Percentiles rank a stretch among this genome's conserved stretches.
phyloP scores from a whole-genome alignment of 441 rosid genomes.

The Cnidoscolus chayamansa region DNA sequence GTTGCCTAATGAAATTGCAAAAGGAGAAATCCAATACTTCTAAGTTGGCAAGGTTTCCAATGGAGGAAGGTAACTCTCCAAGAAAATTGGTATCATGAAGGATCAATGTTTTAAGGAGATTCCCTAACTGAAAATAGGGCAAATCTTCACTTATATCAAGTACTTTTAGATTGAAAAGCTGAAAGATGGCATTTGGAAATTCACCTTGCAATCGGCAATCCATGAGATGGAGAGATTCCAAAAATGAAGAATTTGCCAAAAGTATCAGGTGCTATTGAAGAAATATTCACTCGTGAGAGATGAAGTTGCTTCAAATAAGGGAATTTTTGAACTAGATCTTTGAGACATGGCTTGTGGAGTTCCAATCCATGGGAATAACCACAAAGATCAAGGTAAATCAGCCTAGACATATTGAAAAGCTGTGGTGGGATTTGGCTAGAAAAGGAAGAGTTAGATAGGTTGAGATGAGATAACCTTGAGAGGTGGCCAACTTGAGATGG shows the following conservation, averaged over 20 bases:
- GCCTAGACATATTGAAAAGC: constrained; percentile 5
- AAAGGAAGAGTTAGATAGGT: constrained; percentile 12
- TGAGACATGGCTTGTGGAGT: neutral
- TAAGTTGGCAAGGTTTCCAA: too few relatives aligned
- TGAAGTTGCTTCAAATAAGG: constrained; percentile 1
- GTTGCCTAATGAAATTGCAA: too few relatives aligned
- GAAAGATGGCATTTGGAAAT: constrained; percentile 11
- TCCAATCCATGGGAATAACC: neutral
- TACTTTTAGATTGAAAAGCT: constrained; percentile 6
- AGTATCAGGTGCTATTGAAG: neutral
- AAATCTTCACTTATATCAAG: too few relatives aligned
- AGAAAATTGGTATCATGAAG: too few relatives aligned
- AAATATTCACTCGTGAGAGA: constrained; percentile 9
- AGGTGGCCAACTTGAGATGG: constrained; percentile 18
- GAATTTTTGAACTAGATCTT: constrained; percentile 2
- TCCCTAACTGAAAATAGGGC: too few relatives aligned
- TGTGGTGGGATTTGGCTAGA: constrained; percentile 14
- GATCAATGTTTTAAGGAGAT: too few relatives aligned
- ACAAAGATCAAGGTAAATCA: constrained; percentile 23
- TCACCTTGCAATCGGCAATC: constrained; percentile 2
- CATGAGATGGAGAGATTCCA: constrained; percentile 1
- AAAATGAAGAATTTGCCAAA: constrained; percentile 14
- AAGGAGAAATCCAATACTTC: too few relatives aligned
- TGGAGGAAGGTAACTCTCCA: too few relatives aligned
- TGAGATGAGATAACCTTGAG: constrained; percentile 16